Base-by-base conservation (phyloP, 768 basidiomycete species). In the Lanmaoa pseudosensibilis region DNA sequence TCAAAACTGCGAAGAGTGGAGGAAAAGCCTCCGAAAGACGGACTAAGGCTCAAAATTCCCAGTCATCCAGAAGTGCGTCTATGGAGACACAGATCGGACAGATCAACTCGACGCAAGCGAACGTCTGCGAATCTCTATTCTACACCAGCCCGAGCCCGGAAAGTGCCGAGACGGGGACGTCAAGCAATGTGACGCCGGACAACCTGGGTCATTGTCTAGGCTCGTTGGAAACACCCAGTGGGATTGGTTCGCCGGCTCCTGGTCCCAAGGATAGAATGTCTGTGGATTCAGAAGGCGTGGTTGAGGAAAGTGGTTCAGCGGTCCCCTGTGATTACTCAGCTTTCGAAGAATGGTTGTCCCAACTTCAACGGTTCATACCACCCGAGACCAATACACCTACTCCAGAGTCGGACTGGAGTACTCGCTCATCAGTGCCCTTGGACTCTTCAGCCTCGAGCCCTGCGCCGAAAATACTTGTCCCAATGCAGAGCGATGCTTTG, bases 291-390 rank as follows among this genome's bases (percentile, higher is more conserved):
- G 62, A 54, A 32, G 46, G 49, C 48, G 5, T 39, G n/a, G 50
- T 48, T 32, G 65, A 56, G 33, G 58, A 59, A n/a, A 39, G 44
- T 37, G 13, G 50, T 37, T 55, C 40, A 9, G 50, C 18, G 25
- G 36, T 19, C 25, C 18, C 68, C 15, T 61, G 70, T 39, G 80
- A 83, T 59, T 72, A 74, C 48, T 59, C 71, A 21, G 64, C 76
- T 12, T 75, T 80, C 57, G 78, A 83, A 57, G 78, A 74, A 37
- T 83, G 80, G 81, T 73, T 83, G 69, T 76, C 74, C 49, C 75
- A 80, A 46, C 69, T 83, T n/a, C 74, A 81, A 41, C 68, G 74
- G 2, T 78, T 81, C 49, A 74, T 80, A 8, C 64, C 74, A 37
- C 43, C 48, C n/a, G 60, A 61, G 21, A 27, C 49, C 36, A 56